Percentiles rank a stretch among this genome's conserved stretches.
phyloP scores from a whole-genome alignment of 305 asterid species.

The Petunia hybrid region DNA sequence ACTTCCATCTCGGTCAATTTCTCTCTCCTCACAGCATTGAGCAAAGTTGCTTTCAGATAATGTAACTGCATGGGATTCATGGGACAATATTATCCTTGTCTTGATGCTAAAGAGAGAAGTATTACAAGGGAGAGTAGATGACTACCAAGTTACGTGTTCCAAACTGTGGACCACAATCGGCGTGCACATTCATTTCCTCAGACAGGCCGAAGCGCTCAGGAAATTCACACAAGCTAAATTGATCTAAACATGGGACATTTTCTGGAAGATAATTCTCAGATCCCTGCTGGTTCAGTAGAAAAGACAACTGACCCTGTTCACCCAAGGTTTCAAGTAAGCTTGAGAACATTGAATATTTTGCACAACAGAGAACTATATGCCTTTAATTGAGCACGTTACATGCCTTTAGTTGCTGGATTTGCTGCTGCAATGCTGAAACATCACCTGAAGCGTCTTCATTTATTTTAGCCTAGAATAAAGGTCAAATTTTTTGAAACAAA shows the following conservation, averaged over 20 bases:
- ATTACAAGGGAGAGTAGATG: slow-evolving; percentile 24
- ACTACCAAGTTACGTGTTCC: slow-evolving; percentile 49
- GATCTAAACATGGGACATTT: slow-evolving; percentile 43
- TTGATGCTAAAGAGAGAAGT: slow-evolving; percentile 25
- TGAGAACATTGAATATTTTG: slow-evolving; percentile 26
- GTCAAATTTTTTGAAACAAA: slow-evolving; percentile 9
- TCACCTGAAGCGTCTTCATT: slow-evolving; percentile 93
- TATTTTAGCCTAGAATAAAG: slow-evolving; percentile 70
- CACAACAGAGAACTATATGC: slow-evolving; percentile 23
- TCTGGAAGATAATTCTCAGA: slow-evolving; percentile 44
- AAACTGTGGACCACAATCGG: slow-evolving; percentile 40
- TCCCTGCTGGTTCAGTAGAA: slow-evolving; percentile 66
- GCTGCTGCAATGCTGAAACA: slow-evolving; percentile 74
- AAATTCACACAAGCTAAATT: slow-evolving; percentile 43
- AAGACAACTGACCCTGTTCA: slow-evolving; percentile 78
- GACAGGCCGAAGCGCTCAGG: slow-evolving; percentile 47
- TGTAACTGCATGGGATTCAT: slow-evolving; percentile 54
- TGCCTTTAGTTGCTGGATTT: slow-evolving; percentile 82
- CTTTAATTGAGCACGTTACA: slow-evolving; percentile 29
- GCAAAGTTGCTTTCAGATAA: slow-evolving; percentile 51
- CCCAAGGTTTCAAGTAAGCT: slow-evolving; percentile 38
- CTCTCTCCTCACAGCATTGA: slow-evolving; percentile 60
- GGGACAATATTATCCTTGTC: slow-evolving; percentile 27
- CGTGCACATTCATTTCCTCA: slow-evolving; percentile 41
- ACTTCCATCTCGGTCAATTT: slow-evolving; percentile 59